Evolutionary conservation across 2,329 filamentous ascomycete species (phyloP), one percentile per base, ranked within the genome.

Genomic region (Berkeleyomyces basicola): DNA sequence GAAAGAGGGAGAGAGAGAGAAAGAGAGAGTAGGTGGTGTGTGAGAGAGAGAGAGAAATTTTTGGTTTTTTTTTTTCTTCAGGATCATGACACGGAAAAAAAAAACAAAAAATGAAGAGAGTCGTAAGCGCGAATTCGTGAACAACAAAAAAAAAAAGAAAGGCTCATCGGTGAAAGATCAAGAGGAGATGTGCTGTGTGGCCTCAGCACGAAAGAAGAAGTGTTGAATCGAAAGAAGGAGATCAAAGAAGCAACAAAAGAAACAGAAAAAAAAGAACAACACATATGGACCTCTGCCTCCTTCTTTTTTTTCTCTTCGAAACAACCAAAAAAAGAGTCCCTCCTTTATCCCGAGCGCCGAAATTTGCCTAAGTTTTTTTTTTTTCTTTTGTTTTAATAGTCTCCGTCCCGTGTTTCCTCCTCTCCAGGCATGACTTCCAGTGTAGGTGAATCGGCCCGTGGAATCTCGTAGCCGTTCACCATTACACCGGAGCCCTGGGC

Each of bases 401-500:
- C 59, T 49, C 39, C 46, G 42, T 37, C 44, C 59, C 36, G 44
- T 44, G 44, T 51, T 42, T 40, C 46, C 55, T 57, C 44, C 43
- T 59, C 63, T 61, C 47, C 44, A 59, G 44, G 53, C 53, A 51
- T 57, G 59, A 57, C 57, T 31, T 57, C 44, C 43, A 64, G 37
- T 49, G 61, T 63, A 39, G 61, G 57, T 23, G 55, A 64, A 58
- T 64, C 63, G 31, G 59, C 59, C 33, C 58, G 42, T 23, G 40
- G 59, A 4, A 58, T 59, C 16, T 57, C 61, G 61, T 63, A 46
- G 57, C 61, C 61, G 44, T 59, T 63, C 61, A 59, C 43, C 7
- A 51, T 23, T 46, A 51, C 59, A 51, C 59, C n/a, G 37, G 59
- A 36, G 59, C 53, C 59, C 59, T 61, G 55, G 39, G 49, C 61